A percentile compares a stretch with the other conserved stretches of the same genome.
Conservation (phyloP, 2,329 filamentous ascomycete genomes). For the Plectosphaerella sp. region DNA sequence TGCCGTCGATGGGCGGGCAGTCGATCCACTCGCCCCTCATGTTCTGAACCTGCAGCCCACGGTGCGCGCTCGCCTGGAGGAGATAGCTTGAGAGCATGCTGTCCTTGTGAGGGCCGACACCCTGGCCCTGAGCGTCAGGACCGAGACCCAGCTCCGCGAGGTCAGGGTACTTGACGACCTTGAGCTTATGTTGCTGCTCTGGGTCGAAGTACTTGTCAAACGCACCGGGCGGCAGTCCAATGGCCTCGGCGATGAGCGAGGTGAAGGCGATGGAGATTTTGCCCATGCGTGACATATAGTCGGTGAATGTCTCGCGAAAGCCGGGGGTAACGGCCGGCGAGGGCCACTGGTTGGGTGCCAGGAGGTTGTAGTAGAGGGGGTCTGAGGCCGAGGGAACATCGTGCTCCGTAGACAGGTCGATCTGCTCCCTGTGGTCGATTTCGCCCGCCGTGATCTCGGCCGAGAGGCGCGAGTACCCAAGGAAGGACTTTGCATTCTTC, state of each 20-base stretch:
- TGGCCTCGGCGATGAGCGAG: slow-evolving; percentile 77
- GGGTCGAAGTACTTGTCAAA: slow-evolving; percentile 77
- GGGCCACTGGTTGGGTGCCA: slow-evolving; percentile 80
- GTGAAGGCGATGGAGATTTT: slow-evolving; percentile 70
- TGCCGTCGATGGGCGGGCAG: slow-evolving; percentile 69
- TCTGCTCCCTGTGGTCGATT: slow-evolving; percentile 79
- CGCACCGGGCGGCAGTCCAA: slow-evolving; percentile 62
- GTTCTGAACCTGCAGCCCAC: slow-evolving; percentile 80
- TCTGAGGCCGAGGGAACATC: slow-evolving; percentile 55
- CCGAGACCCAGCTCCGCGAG: slow-evolving; percentile 49
- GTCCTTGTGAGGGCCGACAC: slow-evolving; percentile 78
- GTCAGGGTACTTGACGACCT: slow-evolving; percentile 85
- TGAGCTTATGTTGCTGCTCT: slow-evolving; percentile 78
- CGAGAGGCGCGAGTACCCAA: slow-evolving; percentile 63
- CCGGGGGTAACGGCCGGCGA: slow-evolving; percentile 54
- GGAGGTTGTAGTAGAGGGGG: slow-evolving; percentile 70
- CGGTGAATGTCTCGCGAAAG: slow-evolving; percentile 65
- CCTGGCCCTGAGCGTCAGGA: slow-evolving; percentile 43
- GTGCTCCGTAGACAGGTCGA: slow-evolving; percentile 80
- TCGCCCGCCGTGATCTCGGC: slow-evolving; percentile 70
- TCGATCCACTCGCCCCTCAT: slow-evolving; percentile 75
- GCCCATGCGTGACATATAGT: slow-evolving; percentile 76
- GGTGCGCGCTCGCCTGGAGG: slow-evolving; percentile 72
- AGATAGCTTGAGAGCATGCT: slow-evolving; percentile 80
- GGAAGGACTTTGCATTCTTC: slow-evolving; percentile 68